Percentiles rank a stretch among this genome's conserved stretches.
Conservation (phyloP, 1,284 basidiomycete species). For the Amylostereum chailletii region DNA sequence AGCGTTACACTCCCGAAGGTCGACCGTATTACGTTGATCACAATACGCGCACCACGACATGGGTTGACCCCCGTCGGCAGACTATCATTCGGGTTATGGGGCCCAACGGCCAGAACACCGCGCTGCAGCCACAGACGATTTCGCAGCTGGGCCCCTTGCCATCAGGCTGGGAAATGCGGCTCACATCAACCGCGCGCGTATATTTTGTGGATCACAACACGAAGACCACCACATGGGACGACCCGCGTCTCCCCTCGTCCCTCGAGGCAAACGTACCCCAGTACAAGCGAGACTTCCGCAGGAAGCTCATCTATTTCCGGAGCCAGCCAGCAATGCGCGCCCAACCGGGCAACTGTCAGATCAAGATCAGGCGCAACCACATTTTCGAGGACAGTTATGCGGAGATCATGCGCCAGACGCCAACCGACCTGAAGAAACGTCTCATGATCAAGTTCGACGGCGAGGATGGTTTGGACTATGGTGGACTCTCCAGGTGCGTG, state of each 20-base stretch:
- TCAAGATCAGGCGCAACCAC: conserved; percentile 89
- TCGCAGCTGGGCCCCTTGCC: conserved; percentile 92
- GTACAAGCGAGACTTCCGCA: conserved; percentile 98
- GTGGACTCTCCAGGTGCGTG: conserved; percentile 85
- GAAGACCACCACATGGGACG: conserved; percentile 94
- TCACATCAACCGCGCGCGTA: conserved; percentile 86
- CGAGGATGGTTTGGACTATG: conserved; percentile 97
- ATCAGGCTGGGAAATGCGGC: conserved; percentile 96
- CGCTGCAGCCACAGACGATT: conserved; percentile 72
- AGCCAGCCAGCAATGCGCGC: conserved; percentile 92
- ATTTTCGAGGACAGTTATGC: conserved; percentile 97
- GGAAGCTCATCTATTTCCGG: conserved; percentile 99
- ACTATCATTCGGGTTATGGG: conserved; percentile 72
- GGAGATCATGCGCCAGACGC: conserved; percentile 90
- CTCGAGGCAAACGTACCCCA: conserved; percentile 95
- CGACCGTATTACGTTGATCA: conserved; percentile 97
- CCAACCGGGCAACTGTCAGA: conserved; percentile 88
- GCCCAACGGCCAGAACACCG: conserved; percentile 64
- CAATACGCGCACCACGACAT: conserved; percentile 93
- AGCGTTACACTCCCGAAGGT: conserved; percentile 95
- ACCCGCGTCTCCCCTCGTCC: conserved; percentile 75
- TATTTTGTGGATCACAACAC: conserved; percentile 98
- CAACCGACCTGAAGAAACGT: conserved; percentile 93
- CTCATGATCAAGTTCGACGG: conserved; percentile 99
- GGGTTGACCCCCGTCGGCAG: conserved; percentile 93